These are phyloP conservation scores for Artemisia argyi DNA, from an alignment of 129 eudicot species.

Conservation along the genomic window DNA sequence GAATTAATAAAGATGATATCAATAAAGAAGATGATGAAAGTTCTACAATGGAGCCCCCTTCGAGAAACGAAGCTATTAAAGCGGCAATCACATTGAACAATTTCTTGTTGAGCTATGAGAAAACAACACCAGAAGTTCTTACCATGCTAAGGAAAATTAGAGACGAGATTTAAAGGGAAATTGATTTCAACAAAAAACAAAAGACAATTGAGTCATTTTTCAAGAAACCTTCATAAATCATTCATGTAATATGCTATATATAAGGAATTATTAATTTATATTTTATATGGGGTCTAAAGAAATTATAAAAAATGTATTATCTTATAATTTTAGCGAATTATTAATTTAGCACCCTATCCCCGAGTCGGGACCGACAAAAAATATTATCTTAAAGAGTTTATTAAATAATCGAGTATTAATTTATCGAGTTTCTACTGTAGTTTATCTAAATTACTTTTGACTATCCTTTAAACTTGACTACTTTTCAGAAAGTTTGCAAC, in stretches of 20 bases:
- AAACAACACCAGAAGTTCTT: constrained; percentile 21
- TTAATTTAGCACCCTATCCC: constrained; percentile 37
- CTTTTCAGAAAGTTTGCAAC: no score
- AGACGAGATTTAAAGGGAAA: constrained; percentile 36
- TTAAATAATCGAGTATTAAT: constrained; percentile 40
- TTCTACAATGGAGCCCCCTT: not conserved
- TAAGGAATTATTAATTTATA: constrained; percentile 31
- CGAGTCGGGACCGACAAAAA: constrained; percentile 38
- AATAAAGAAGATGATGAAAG: constrained; percentile 9
- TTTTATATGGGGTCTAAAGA: constrained; percentile 31
- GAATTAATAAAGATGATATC: constrained; percentile 32
- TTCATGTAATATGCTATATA: constrained; percentile 33
- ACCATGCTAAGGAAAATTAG: constrained; percentile 27
- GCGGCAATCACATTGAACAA: constrained; percentile 25
- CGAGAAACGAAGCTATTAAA: constrained; percentile 24
- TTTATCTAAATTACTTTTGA: no score
- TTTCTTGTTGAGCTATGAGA: constrained; percentile 29
- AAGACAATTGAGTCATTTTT: constrained; percentile 35
- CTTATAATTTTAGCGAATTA: constrained; percentile 43
- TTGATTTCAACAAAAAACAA: constrained; percentile 38
- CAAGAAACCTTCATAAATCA: constrained; percentile 30
- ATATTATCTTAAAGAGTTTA: constrained; percentile 38
- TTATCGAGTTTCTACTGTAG: constrained; percentile 37
- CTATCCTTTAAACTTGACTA: no score
- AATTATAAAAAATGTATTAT: constrained; percentile 16